Base-by-base conservation (phyloP, 1,284 basidiomycete species). In the Ceratobasidium sp. region DNA sequence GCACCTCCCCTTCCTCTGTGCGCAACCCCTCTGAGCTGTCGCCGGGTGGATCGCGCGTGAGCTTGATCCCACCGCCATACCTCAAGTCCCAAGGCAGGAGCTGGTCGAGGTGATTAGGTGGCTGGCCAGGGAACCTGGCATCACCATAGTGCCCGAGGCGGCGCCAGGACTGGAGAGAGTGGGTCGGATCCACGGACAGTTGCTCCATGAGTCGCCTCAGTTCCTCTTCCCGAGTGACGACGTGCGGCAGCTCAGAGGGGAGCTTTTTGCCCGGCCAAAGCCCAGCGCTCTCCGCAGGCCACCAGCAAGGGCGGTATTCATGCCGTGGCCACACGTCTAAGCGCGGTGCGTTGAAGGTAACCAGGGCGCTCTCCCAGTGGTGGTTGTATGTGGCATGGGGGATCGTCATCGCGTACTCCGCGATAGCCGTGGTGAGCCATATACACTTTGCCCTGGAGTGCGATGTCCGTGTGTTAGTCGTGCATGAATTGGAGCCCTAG, bases 91-190 rank as follows among this genome's bases (percentile, higher is more conserved):
- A 60, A n/a, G 33, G 19, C 2, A n/a, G 11, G n/a, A 50, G 44
- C 29, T 60, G 58, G 33, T 46, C 27, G n/a, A 60, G 21, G 14
- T 47, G 27, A 25, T 47, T 11, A 7, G 5, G 25, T 7, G 44
- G 58, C 21, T 19, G 58, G 3, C 58, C 58, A 11, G 58, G 46
- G 11, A 16, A 30, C 46, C 29, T n/a, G 5, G 6, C 5, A 16
- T 49, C 30, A 14, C 44, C 58, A 29, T 60, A 30, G 2, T 42
- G 58, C 9, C 58, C 58, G 7, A 60, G 58, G 2, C 58, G 30
- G n/a, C 16, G 27, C 58, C 58, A 60, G 29, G 14, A 8, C 44
- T 4, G 27, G 33, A 16, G n/a, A 2, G 27, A 30, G 25, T 19
- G 2, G 46, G 8, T 5, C 16, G 58, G 19, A n/a, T 60, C 8